phyloP scores from a whole-genome alignment of 169 alveolate species.

The Perkinsus olseni region DNA sequence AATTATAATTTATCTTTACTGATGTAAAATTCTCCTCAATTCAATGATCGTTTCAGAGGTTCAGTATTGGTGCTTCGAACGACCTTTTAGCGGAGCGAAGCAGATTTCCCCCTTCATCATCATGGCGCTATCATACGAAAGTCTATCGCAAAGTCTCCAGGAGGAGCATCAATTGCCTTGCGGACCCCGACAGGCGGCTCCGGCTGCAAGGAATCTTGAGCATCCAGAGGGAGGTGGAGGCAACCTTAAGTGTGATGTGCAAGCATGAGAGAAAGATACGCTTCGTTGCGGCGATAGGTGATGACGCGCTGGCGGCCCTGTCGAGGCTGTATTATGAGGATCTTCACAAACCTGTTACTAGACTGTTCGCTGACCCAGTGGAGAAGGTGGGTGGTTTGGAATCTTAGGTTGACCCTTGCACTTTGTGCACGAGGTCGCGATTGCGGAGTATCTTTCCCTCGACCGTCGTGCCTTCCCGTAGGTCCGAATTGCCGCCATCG shows the following conservation, averaged over 20 bases:
- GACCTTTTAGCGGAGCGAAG: neutral
- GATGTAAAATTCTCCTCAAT: too few relatives aligned
- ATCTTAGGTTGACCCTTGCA: too few relatives aligned
- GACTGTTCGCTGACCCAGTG: neutral
- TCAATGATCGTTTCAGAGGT: too few relatives aligned
- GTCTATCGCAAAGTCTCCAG: neutral
- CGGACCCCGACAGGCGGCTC: neutral
- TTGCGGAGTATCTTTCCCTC: too few relatives aligned
- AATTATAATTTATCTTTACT: too few relatives aligned
- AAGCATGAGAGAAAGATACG: neutral
- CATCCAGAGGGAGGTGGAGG: neutral
- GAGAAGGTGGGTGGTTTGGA: neutral
- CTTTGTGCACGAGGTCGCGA: too few relatives aligned
- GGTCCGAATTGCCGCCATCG: too few relatives aligned
- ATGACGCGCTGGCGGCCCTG: neutral
- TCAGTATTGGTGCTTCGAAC: neutral
- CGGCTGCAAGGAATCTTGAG: neutral
- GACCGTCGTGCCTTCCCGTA: too few relatives aligned
- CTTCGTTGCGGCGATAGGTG: too few relatives aligned
- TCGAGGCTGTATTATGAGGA: neutral
- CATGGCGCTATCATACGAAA: neutral
- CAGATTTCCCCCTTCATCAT: neutral
- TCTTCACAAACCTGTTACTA: neutral
- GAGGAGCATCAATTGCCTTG: neutral
- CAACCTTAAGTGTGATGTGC: neutral